A percentile compares a stretch with the other conserved stretches of the same genome.
Evolutionary conservation across 208 protist species (phyloP).

Genomic region (Dictyostelium gargantuum): DNA sequence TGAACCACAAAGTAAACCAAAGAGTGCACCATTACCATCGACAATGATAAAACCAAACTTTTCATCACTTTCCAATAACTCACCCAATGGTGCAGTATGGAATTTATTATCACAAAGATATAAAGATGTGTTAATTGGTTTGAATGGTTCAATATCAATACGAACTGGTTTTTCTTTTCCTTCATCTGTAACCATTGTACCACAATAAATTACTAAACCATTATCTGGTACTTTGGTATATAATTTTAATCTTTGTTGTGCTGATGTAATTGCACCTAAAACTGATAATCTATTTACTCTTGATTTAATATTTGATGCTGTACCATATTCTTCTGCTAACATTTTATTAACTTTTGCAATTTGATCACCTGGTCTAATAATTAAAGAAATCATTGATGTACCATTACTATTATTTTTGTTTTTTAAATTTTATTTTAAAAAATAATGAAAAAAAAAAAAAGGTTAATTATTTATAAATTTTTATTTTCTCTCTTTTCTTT

Average conservation of each 20-base stretch:
- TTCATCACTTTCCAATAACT: slow-evolving; percentile 98
- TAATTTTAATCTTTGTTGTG: slow-evolving; percentile 85
- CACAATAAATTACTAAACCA: slow-evolving; percentile 99
- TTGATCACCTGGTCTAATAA: slow-evolving; percentile 98
- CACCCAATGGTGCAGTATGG: slow-evolving; percentile 97
- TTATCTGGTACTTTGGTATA: slow-evolving; percentile 86
- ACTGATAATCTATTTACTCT: slow-evolving; percentile 98
- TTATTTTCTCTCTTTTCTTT: background rate
- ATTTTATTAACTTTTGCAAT: slow-evolving; percentile 97
- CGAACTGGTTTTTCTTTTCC: slow-evolving; percentile 99
- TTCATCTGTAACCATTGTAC: slow-evolving; percentile 98
- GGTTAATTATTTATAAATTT: background rate
- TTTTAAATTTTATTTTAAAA: background rate
- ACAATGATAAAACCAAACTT: slow-evolving; percentile 99
- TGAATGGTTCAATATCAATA: slow-evolving; percentile 99
- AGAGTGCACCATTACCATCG: slow-evolving; percentile 98
- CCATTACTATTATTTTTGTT: slow-evolving; percentile 92
- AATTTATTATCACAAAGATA: slow-evolving; percentile 99
- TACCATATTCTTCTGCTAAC: slow-evolving; percentile 99
- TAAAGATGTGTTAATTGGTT: slow-evolving; percentile 98
- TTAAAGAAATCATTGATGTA: slow-evolving; percentile 99
- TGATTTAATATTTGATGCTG: slow-evolving; percentile 99
- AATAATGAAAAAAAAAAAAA: no score
- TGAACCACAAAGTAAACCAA: slow-evolving; percentile 98
- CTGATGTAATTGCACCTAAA: slow-evolving; percentile 91